Evolutionary conservation across 176 grass and related monocot genomes (phyloP).

Genomic region (Eleusine coracana): DNA sequence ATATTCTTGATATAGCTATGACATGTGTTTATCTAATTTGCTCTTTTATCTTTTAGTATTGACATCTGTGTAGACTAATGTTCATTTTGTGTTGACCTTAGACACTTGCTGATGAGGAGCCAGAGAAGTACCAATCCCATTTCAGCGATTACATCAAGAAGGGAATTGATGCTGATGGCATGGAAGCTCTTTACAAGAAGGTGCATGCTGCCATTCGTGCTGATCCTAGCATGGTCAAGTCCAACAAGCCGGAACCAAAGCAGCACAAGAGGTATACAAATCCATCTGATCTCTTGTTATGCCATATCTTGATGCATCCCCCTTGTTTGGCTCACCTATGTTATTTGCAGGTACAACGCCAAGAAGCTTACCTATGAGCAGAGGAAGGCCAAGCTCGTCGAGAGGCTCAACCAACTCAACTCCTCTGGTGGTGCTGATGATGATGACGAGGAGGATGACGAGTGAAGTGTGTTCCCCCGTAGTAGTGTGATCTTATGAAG

Average conservation of each 20-base stretch:
- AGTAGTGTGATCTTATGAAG: slow-evolving; percentile 26
- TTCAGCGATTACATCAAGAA: slow-evolving; percentile 82
- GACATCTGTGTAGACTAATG: background rate
- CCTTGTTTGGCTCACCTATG: background rate
- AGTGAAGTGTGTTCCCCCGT: slow-evolving; percentile 42
- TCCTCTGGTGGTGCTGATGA: slow-evolving; percentile 44
- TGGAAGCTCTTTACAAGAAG: slow-evolving; percentile 87
- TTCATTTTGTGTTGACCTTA: background rate
- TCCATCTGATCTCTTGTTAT: background rate
- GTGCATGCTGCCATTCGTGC: slow-evolving; percentile 85
- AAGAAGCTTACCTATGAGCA: slow-evolving; percentile 92
- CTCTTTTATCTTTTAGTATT: no score
- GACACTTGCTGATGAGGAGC: slow-evolving; percentile 77
- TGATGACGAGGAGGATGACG: slow-evolving; percentile 71
- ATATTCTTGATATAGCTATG: no score
- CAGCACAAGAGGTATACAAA: slow-evolving; percentile 73
- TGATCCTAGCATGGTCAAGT: slow-evolving; percentile 51
- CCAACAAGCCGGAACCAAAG: slow-evolving; percentile 55
- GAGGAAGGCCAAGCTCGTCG: slow-evolving; percentile 71
- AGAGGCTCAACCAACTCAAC: slow-evolving; percentile 80
- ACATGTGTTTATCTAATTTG: no score
- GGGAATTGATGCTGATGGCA: slow-evolving; percentile 63
- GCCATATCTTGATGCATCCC: background rate
- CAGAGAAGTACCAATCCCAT: slow-evolving; percentile 78
- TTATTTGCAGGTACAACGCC: slow-evolving; percentile 58